phyloP scores from a whole-genome alignment of 1,139 yeast species.

The Wickerhamomyces sp. region DNA sequence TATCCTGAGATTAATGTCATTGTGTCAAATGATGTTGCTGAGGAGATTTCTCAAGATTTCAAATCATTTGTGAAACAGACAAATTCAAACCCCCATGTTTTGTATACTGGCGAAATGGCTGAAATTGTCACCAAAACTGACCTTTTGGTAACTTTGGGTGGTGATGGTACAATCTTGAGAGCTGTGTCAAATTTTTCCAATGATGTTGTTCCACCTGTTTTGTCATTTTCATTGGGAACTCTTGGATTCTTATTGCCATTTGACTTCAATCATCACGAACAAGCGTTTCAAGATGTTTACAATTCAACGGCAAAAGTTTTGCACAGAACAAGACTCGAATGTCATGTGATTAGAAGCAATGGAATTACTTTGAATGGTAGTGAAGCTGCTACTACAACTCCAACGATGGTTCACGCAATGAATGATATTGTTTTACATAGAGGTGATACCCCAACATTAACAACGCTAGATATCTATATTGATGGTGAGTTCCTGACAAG shows the following conservation, averaged over 20 bases:
- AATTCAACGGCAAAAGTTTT: constrained; percentile 64
- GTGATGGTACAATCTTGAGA: constrained; percentile 88
- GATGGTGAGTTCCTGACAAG: constrained; percentile 82
- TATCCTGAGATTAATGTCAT: constrained; percentile 74
- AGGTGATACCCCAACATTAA: constrained; percentile 82
- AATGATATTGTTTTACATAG: constrained; percentile 86
- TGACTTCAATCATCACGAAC: constrained; percentile 55
- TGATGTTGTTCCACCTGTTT: constrained; percentile 75
- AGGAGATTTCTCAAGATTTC: constrained; percentile 52
- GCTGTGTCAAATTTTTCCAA: constrained; percentile 65
- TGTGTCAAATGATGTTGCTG: constrained; percentile 71
- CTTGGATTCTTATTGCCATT: constrained; percentile 88
- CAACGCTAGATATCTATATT: constrained; percentile 73
- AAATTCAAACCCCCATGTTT: constrained; percentile 22
- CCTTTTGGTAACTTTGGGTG: constrained; percentile 81
- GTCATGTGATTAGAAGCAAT: constrained; percentile 51
- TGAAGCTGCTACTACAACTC: background rate
- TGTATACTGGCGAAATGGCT: constrained; percentile 54
- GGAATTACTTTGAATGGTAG: constrained; percentile 10
- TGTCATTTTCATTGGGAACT: constrained; percentile 88
- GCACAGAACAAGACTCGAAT: constrained; percentile 72
- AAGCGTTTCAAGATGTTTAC: constrained; percentile 64
- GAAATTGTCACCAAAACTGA: constrained; percentile 59
- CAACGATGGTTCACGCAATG: constrained; percentile 62
- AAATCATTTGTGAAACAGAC: constrained; percentile 24